Conservation (phyloP, 331 rosid species). For the Malus hybrid region DNA sequence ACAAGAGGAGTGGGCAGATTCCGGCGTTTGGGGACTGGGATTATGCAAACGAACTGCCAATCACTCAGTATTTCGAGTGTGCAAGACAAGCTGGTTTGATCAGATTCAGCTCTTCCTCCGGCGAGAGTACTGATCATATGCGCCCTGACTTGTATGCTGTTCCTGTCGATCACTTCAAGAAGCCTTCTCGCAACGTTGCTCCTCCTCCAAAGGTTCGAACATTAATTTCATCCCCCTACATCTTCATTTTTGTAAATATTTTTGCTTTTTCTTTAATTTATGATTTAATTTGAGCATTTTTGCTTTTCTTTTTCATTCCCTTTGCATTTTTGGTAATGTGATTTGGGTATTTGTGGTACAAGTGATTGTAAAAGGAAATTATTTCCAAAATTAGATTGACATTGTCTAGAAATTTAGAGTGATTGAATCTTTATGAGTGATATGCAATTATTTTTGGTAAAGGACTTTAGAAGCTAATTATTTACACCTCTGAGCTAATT, state of each 20-base stretch:
- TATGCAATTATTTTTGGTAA: not conserved
- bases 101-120: constrained; percentile 72
- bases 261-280: not conserved
- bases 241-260: not conserved
- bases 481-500: not conserved
- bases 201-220: constrained; percentile 40
- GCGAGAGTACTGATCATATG: constrained; percentile 35
- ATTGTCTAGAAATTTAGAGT: not conserved
- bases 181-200: constrained; percentile 20
- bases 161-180: constrained; percentile 30
- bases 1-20: constrained; percentile 66
- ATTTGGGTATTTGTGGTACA: not conserved
- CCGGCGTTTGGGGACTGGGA: constrained; percentile 99
- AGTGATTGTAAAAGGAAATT: not conserved
- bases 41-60: constrained; percentile 63
- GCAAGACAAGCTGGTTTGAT: constrained; percentile 82
- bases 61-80: constrained; percentile 84
- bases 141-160: constrained; percentile 51
- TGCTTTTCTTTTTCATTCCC: not conserved
- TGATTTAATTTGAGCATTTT: not conserved
- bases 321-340: not conserved
- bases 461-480: not conserved
- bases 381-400: not conserved
- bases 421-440: not conserved
- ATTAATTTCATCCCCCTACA: not conserved